Evolutionary conservation across 164 flowering plant genomes (phyloP), one percentile per base, ranked within the genome.

Genomic region (Nelumbo lutea): DNA sequence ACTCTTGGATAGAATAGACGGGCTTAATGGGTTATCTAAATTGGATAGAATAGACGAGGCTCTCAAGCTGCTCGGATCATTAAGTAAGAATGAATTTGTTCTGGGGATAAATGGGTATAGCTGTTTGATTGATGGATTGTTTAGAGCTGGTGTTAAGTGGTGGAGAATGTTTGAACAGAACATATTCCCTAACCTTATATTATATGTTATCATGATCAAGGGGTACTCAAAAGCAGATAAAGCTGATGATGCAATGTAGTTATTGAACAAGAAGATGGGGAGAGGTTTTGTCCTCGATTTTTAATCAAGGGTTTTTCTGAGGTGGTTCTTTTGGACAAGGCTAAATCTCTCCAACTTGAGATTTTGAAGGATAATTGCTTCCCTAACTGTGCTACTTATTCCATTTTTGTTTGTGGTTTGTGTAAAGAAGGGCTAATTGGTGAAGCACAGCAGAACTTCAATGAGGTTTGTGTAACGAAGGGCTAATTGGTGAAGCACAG

Each of bases 221-320:
- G 94, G 90, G n/a, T 70, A 79, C 48, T 73, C 75, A 43, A 67
- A 78, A 27, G 27, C 27, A 27, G 27, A 27, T 27, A 27, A 27
- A 27, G 27, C 27, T 27, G 27, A 27, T 27, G 27, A 27, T 27
- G 27, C 27, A 27, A 27, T 27, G 27, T 27, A 27, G 27, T 27
- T 27, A 27, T 27, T 27, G 27, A 27, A 27, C 27, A 27, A 27
- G 27, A 27, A 27, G 27, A 27, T 27, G 27, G 27, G 27, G 27
- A 27, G 27, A 27, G 27, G 27, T 27, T 27, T 88, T 14, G 75
- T 75, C 51, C 97, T 97, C 0, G 90, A 90, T 78, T 88, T 66
- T 48, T 91, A 65, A 90, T 95, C 39, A 90, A 89, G 76, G 93
- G 89, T 46, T 81, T 88, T 46, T 91, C 96, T 82, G 87, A 90